Evolutionary conservation across 345 rosid genomes (phyloP).

Genomic region (Hibiscus mutabilis): DNA sequence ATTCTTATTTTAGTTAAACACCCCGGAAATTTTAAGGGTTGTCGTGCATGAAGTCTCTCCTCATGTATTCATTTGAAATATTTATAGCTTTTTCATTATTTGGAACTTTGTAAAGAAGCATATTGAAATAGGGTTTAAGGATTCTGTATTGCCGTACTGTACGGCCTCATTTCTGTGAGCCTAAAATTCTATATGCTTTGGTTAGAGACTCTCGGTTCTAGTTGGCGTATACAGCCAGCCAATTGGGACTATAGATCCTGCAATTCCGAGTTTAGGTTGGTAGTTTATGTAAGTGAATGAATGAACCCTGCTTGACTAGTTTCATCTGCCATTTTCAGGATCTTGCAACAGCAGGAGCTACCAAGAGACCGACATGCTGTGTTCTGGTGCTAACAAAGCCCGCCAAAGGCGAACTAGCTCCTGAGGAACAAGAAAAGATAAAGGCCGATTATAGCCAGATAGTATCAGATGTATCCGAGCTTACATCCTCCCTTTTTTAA

Average conservation of each 20-base stretch:
- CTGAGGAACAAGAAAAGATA: conserved; percentile 60
- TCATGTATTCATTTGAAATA: not conserved
- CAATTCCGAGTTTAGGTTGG: not conserved
- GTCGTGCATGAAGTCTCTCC: not conserved
- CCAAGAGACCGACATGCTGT: conserved; percentile 95
- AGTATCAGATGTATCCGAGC: conserved; percentile 53
- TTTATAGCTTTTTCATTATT: not conserved
- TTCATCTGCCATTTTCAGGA: conserved; percentile 44
- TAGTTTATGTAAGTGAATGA: not conserved
- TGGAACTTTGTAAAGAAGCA: not conserved
- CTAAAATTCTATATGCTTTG: not conserved
- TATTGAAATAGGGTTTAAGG: not conserved
- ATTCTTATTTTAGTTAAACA: not conserved
- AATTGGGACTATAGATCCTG: too few relatives aligned
- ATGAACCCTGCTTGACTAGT: not conserved
- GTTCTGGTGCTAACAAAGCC: conserved; percentile 82
- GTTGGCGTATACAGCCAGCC: not conserved
- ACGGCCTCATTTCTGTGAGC: not conserved
- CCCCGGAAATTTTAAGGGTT: too few relatives aligned
- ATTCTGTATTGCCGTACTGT: not conserved
- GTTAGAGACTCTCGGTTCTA: not conserved
- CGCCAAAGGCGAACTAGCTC: conserved; percentile 60
- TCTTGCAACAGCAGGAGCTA: conserved; percentile 85
- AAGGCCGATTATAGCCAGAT: conserved; percentile 60
- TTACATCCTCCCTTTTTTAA: conserved; percentile 45